A percentile compares a stretch with the other conserved stretches of the same genome.
Evolutionary conservation across 257 asterid genomes (phyloP).

Genomic region (Penstemon barbatus): DNA sequence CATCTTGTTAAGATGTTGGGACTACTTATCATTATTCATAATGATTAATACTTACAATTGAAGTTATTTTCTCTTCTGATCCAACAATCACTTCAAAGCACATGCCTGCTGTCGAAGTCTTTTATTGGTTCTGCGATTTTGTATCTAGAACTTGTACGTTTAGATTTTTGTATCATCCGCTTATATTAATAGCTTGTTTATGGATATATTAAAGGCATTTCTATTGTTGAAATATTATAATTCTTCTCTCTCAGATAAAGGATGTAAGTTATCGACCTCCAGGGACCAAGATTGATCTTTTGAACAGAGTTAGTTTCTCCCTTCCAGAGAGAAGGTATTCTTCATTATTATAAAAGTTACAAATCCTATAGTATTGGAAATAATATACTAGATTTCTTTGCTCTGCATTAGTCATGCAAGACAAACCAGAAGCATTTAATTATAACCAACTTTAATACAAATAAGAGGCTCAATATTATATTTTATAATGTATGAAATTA

Average conservation of each 20-base stretch:
- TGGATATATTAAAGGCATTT: not conserved
- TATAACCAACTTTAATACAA: constrained; percentile 11
- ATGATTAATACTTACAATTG: no score
- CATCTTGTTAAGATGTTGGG: constrained; percentile 9
- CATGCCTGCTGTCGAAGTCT: constrained; percentile 20
- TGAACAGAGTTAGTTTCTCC: constrained; percentile 64
- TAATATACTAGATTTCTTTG: not conserved
- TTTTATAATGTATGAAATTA: constrained; percentile 7
- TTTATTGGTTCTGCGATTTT: constrained; percentile 23
- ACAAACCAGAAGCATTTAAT: constrained; percentile 18
- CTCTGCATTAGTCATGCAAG: constrained; percentile 14
- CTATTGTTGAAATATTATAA: constrained; percentile 10
- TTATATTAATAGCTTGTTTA: constrained; percentile 13
- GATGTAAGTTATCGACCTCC: constrained; percentile 74
- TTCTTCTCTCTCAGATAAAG: constrained; percentile 47
- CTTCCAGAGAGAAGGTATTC: constrained; percentile 76
- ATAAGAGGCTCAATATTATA: not conserved
- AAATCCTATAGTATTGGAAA: not conserved
- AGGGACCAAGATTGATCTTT: constrained; percentile 75
- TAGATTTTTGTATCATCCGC: not conserved
- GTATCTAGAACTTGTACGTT: constrained; percentile 9
- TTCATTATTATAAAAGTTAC: not conserved
- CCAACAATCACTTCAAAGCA: not conserved
- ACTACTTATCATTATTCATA: constrained; percentile 10
- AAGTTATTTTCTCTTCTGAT: not conserved